Evolutionary conservation across 225 moss, liverwort and hornwort genomes (phyloP).

Genomic region (Thuidium tamariscinum): DNA sequence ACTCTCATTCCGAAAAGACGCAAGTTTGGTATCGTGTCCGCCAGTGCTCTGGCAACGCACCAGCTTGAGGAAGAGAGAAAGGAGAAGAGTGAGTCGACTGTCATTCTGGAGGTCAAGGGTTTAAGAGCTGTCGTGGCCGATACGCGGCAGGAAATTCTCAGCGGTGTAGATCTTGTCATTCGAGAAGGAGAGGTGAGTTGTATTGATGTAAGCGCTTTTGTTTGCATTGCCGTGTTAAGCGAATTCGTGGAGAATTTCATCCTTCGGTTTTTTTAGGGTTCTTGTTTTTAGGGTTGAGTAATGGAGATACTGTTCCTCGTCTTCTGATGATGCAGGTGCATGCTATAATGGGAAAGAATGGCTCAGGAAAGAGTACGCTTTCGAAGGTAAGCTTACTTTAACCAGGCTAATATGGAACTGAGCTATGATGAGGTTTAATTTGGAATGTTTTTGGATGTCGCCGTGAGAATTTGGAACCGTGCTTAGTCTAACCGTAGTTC

Average conservation of each 20-base stretch:
- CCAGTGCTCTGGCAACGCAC: constrained; percentile 21
- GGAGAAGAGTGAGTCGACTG: neutral
- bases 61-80: constrained; percentile 13
- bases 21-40: neutral
- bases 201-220: neutral
- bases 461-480: neutral
- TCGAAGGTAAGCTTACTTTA: constrained; percentile 26
- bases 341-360: constrained; percentile 98
- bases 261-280: neutral
- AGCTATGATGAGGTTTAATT: neutral
- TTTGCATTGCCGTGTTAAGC: neutral
- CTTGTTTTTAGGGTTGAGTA: neutral
- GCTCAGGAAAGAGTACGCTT: constrained; percentile 90
- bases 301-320: neutral
- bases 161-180: constrained; percentile 78
- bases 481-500: neutral
- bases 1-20: neutral
- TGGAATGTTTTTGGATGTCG: neutral
- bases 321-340: constrained; percentile 49
- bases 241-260: neutral
- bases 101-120: constrained; percentile 74
- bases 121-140: constrained; percentile 71
- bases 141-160: constrained; percentile 73
- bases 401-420: neutral
- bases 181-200: constrained; percentile 75